Base-by-base conservation (phyloP, 768 basidiomycete genomes). In the Boletus pseudopeckii region DNA sequence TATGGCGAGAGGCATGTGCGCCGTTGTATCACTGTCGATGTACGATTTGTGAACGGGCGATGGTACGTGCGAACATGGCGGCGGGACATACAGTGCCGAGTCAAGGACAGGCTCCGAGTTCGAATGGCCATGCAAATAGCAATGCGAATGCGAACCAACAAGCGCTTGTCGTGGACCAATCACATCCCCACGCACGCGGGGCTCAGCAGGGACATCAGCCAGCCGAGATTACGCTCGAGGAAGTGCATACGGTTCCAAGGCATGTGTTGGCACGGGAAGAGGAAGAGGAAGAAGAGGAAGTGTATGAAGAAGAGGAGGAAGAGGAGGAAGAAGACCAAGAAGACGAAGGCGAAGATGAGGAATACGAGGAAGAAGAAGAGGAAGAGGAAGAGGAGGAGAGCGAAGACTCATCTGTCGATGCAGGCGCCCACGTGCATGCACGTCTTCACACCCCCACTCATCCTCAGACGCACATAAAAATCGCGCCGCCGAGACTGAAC, bases 21-120 rank as follows among this genome's bases (percentile, higher is more conserved):
- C 87, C 86, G 0, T 58, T 90, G 40, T 90, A 84, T 64, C 82
- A 85, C 41, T 90, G 88, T 64, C 77, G 81, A 48, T 89, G 88
- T 65, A 74, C 76, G n/a, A 82, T 89, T 38, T 90, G 88, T 65
- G 82, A 87, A 57, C 81, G 88, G 24, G 82, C 88, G 8, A 78
- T 81, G 65, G 67, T 77, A 24, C 72, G 72, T 45, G 80, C 79
- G 6, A 82, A 80, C 53, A 73, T 77, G 28, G 71, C 71, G 22
- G 68, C 72, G 42, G 75, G 72, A 4, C 72, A 71, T 47, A 66
- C 66, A 30, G 68, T 71, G 5, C 71, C 72, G 13, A 60, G 57
- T 44, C 69, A 66, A 32, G 62, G 55, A 34, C 62, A 50, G 49
- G 59, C 48, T 15, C 57, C 57, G 13, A 51, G 41, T 41, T 50